Percentiles rank a stretch among this genome's conserved stretches.
Evolutionary conservation across 768 basidiomycete species (phyloP).

Genomic region (Pleurotus ostreatus): DNA sequence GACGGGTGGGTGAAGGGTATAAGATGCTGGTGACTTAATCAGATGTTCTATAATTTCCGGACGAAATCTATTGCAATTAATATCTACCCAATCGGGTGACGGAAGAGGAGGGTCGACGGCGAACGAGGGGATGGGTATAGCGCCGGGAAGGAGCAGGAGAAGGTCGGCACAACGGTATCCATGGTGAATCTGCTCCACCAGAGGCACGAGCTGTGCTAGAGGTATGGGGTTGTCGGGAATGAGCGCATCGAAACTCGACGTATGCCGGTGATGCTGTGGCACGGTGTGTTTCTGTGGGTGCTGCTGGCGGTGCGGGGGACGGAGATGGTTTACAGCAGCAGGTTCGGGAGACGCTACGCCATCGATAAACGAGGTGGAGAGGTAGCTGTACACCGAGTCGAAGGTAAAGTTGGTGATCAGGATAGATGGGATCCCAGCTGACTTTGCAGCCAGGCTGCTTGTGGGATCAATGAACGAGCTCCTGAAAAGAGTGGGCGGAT

Average conservation of each 20-base stretch:
- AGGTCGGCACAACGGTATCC: conserved; percentile 73
- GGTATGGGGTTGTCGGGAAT: conserved; percentile 55
- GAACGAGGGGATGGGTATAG: conserved; percentile 78
- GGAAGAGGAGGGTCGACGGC: conserved; percentile 48
- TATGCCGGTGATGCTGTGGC: conserved; percentile 9
- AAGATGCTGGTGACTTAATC: conserved; percentile 21
- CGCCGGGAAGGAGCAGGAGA: conserved; percentile 65
- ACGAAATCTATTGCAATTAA: conserved; percentile 38
- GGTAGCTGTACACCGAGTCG: conserved; percentile 78
- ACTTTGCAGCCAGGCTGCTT: conserved; percentile 59
- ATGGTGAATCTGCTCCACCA: conserved; percentile 58
- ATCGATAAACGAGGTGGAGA: conserved; percentile 55
- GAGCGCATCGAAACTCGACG: conserved; percentile 22
- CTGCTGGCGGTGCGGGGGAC: neutral
- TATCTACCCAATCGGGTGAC: conserved; percentile 60
- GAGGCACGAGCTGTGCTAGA: conserved; percentile 42
- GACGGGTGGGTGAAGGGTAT: conserved; percentile 37
- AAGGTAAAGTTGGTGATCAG: conserved; percentile 83
- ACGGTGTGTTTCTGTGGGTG: conserved; percentile 8
- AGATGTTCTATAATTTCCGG: conserved; percentile 42
- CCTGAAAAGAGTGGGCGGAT: neutral
- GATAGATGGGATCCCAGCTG: conserved; percentile 61
- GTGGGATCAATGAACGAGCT: neutral
- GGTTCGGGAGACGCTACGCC: conserved; percentile 15
- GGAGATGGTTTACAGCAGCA: conserved; percentile 8